Evolutionary conservation across 2,329 filamentous ascomycete species (phyloP), one percentile per base, ranked within the genome.

Genomic region (Curvularia hawaiiensis): DNA sequence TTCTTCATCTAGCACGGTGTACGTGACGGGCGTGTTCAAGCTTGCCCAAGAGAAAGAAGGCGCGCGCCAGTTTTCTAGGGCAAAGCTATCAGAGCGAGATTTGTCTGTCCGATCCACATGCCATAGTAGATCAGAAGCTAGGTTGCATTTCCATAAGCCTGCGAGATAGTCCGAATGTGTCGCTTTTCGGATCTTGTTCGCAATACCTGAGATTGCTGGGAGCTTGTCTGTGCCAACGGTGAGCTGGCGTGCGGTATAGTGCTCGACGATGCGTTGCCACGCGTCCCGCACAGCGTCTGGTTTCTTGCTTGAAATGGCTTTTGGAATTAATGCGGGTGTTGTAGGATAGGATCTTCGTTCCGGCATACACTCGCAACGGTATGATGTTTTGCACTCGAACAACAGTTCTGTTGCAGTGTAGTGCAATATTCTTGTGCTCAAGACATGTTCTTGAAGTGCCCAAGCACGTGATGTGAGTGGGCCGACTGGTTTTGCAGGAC

Each of bases 31-130:
- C 9, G 57, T 55, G 22, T 75, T 61, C 7, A 75, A 56, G 43
- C 68, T 72, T 12, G 71, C 69, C 72, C 73, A 76, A 2, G 70
- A 73, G 49, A 72, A 76, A 1, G 68, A 68, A 2, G 73, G 71
- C 2, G 69, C 70, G 3, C 70, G 67, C 59, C 68, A 74, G 9
- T 57, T 66, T 12, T 65, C 64, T 18, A 66, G 44, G 16, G 63
- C 58, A 39, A 63, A 60, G 12, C 26, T 46, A 35, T 59, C 16
- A 20, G 39, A 10, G 31, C 45, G 20, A 61, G 51, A 18, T 48
- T 38, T 22, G 54, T 41, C 18, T 11, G 61, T 22, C 9, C 57
- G 31, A 14, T 58, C 43, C 9, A 60, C 60, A 22, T 62, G 62
- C 73, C 72, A 75, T n/a, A 75, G 56, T 11, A 75, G 47, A 52